Conservation (phyloP, 2,329 filamentous ascomycete species). For the Pseudogymnoascus sp. region DNA sequence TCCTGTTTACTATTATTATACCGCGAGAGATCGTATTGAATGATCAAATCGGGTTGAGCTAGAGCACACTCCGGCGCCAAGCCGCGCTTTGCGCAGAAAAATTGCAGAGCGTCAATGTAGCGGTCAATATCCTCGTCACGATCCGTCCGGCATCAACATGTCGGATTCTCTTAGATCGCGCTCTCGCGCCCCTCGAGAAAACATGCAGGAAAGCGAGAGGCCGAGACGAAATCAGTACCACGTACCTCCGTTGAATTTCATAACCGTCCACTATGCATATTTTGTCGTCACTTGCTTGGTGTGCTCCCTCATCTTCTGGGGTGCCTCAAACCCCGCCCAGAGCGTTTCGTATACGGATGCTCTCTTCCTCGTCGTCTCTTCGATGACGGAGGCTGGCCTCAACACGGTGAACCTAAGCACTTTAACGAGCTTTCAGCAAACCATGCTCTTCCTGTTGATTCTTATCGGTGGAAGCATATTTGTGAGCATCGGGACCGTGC, state of each 20-base stretch:
- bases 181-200: background rate
- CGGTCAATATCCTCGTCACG: background rate
- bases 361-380: conserved; percentile 58
- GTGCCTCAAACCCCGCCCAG: conserved; percentile 40
- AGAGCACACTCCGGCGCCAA: background rate
- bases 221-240: background rate
- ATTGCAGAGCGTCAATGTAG: background rate
- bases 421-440: conserved; percentile 61
- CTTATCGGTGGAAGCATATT: conserved; percentile 60
- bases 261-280: conserved; percentile 59
- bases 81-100: background rate
- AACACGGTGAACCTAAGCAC: conserved; percentile 58
- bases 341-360: conserved; percentile 54
- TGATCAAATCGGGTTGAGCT: background rate
- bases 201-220: background rate
- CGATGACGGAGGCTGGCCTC: conserved; percentile 59
- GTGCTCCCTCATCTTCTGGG: conserved; percentile 54
- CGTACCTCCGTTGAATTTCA: conserved; percentile 47
- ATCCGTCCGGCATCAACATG: background rate
- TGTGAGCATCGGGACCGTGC: conserved; percentile 56
- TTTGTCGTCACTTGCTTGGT: conserved; percentile 50
- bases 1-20: background rate
- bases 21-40: background rate
- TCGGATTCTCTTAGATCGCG: background rate
- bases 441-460: conserved; percentile 56